Conservation (phyloP, 495 filamentous ascomycete species). For the Aspergillus ostianus region DNA sequence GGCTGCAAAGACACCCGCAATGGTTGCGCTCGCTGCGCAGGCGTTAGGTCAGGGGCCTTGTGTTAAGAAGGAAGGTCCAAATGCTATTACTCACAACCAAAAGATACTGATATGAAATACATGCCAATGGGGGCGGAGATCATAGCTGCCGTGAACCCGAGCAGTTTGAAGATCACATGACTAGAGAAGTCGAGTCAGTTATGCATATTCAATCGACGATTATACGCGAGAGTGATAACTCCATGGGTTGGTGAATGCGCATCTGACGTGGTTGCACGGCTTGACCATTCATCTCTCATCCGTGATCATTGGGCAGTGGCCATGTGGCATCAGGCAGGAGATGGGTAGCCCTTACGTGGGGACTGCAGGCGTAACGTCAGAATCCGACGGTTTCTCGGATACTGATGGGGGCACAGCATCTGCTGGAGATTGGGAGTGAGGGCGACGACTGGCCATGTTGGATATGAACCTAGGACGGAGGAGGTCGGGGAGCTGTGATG, state of each 20-base stretch:
- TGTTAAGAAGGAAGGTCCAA: not conserved
- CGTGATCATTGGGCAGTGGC: conserved; percentile 1
- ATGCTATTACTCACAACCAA: conserved; percentile 58
- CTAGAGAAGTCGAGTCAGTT: conserved; percentile 39
- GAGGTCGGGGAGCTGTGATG: not conserved
- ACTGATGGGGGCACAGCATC: conserved; percentile 29
- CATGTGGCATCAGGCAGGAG: conserved; percentile 14
- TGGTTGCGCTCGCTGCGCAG: conserved; percentile 77
- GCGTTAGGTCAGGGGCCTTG: not conserved
- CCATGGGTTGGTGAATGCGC: conserved; percentile 1
- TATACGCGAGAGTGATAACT: not conserved
- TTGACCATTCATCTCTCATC: not conserved
- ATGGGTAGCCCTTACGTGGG: conserved; percentile 57
- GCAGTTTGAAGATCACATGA: conserved; percentile 82
- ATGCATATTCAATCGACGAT: conserved; percentile 1
- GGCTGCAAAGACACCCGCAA: conserved; percentile 79
- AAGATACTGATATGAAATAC: conserved; percentile 82
- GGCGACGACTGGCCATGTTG: conserved; percentile 37
- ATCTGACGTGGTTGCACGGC: not conserved
- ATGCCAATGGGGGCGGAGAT: conserved; percentile 76
- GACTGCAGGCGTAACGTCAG: conserved; percentile 63
- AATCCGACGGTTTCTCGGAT: conserved; percentile 24
- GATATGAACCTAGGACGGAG: not conserved
- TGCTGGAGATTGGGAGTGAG: conserved; percentile 34
- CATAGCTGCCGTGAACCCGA: conserved; percentile 91